Percentiles rank a stretch among this genome's conserved stretches.
phyloP scores from a whole-genome alignment of 495 filamentous ascomycete genomes.

The Daldinia caldariorum region DNA sequence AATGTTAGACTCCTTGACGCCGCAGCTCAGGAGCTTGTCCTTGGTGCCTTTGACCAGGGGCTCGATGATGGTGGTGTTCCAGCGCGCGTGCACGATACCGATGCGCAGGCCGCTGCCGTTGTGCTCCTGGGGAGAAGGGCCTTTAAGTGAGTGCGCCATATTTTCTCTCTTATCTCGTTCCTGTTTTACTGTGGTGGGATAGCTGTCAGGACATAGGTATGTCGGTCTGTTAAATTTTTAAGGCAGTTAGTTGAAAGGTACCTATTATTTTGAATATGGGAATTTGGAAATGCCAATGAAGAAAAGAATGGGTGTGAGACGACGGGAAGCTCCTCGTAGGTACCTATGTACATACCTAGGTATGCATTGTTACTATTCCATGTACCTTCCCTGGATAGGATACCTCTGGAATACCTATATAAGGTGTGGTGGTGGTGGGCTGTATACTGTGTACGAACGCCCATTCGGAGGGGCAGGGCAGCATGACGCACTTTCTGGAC shows the following conservation, averaged over 20 bases:
- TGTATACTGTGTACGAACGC: background rate
- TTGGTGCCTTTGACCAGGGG: constrained; percentile 75
- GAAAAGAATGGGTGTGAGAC: background rate
- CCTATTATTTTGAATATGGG: background rate
- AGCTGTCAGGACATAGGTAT: background rate
- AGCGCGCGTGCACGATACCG: constrained; percentile 93
- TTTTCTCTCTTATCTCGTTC: background rate
- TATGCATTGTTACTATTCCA: constrained; percentile 4
- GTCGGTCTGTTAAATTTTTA: background rate
- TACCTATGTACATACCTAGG: too few relatives aligned
- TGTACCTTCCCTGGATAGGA: background rate
- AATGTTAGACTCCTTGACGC: constrained; percentile 89
- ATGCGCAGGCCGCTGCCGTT: constrained; percentile 85
- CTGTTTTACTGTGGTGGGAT: background rate
- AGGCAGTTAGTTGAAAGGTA: background rate
- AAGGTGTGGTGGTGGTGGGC: constrained; percentile 33
- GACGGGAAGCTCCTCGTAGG: constrained; percentile 2
- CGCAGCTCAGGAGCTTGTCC: constrained; percentile 64
- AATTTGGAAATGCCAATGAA: background rate
- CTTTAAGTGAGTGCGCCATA: constrained; percentile 54
- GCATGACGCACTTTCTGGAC: constrained; percentile 45
- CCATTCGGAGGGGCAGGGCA: constrained; percentile 35
- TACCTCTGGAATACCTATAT: background rate
- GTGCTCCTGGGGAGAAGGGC: constrained; percentile 57
- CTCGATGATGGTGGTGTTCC: constrained; percentile 83